Percentiles rank a stretch among this genome's conserved stretches.
phyloP scores from a whole-genome alignment of 192 early-diverging fungal species.

The Piromyces sp. region DNA sequence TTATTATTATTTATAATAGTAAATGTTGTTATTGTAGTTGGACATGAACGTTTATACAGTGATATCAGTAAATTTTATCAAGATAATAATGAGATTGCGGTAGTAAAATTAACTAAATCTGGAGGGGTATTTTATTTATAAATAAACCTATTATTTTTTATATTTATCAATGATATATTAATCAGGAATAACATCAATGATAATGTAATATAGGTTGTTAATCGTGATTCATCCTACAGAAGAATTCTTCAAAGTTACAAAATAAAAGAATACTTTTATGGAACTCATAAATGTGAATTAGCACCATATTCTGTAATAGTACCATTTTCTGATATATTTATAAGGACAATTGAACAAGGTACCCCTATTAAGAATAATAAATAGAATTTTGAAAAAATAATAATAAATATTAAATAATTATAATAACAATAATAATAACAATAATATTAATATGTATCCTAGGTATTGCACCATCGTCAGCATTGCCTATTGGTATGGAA shows the following conservation, averaged over 20 bases:
- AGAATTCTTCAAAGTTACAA: conserved; percentile 49
- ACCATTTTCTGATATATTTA: conserved; percentile 52
- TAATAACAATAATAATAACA: not conserved
- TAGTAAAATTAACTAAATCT: conserved; percentile 78
- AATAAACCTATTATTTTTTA: too few relatives aligned
- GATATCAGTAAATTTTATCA: conserved; percentile 45
- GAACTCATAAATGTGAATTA: conserved; percentile 51
- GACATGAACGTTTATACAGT: conserved; percentile 84
- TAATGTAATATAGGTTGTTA: conserved; percentile 54
- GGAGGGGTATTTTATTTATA: conserved; percentile 64
- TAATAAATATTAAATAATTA: not conserved
- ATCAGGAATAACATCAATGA: too few relatives aligned
- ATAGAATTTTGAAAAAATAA: too few relatives aligned
- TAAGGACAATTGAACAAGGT: conserved; percentile 64
- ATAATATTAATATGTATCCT: not conserved
- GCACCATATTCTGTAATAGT: conserved; percentile 71
- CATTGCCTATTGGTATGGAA: conserved; percentile 75
- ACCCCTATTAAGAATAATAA: too few relatives aligned
- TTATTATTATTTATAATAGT: conserved; percentile 18
- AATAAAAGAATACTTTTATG: conserved; percentile 92
- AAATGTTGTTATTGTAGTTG: conserved; percentile 71
- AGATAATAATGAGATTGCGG: conserved; percentile 23
- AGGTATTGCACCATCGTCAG: conserved; percentile 75
- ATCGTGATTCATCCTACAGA: conserved; percentile 56
- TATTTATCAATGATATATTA: too few relatives aligned